phyloP scores from a whole-genome alignment of 2,329 filamentous ascomycete species.

The Pseudogymnoascus sp. region DNA sequence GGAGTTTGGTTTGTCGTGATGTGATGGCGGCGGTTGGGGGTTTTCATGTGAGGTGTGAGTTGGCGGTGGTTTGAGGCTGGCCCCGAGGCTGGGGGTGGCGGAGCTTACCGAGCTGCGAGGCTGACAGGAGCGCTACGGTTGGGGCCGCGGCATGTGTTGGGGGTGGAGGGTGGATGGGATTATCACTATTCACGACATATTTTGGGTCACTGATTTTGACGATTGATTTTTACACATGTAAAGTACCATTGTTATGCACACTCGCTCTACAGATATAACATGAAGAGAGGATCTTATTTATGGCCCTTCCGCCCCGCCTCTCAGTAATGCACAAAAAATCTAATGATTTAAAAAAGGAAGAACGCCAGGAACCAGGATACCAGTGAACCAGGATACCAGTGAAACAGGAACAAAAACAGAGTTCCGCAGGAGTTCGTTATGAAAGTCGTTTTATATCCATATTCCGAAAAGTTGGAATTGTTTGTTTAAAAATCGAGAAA shows the following conservation, averaged over 20 bases:
- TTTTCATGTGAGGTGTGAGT: conserved; percentile 3
- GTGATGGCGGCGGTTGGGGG: not conserved
- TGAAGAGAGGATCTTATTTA: conserved; percentile 8
- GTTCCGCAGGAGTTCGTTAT: conserved; percentile 6
- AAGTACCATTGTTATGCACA: conserved; percentile 8
- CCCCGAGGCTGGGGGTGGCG: not conserved
- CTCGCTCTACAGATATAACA: conserved; percentile 7
- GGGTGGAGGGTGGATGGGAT: not conserved
- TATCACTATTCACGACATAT: not conserved
- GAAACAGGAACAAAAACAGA: not conserved
- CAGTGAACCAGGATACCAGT: not conserved
- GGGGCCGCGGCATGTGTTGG: not conserved
- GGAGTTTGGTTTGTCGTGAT: not conserved
- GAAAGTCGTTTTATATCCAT: conserved; percentile 9
- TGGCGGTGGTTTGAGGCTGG: not conserved
- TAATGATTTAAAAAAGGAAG: not conserved
- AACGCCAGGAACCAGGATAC: not conserved
- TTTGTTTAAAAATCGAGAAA: not conserved
- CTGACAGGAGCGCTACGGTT: not conserved
- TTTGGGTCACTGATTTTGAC: not conserved
- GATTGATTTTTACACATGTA: not conserved
- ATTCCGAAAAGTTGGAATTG: conserved; percentile 6
- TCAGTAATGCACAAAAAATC: not conserved
- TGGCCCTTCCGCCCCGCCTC: not conserved
- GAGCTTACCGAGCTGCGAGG: conserved; percentile 4